Evolutionary conservation across 2,329 filamentous ascomycete species (phyloP).

Genomic region (Fusarium sp.): DNA sequence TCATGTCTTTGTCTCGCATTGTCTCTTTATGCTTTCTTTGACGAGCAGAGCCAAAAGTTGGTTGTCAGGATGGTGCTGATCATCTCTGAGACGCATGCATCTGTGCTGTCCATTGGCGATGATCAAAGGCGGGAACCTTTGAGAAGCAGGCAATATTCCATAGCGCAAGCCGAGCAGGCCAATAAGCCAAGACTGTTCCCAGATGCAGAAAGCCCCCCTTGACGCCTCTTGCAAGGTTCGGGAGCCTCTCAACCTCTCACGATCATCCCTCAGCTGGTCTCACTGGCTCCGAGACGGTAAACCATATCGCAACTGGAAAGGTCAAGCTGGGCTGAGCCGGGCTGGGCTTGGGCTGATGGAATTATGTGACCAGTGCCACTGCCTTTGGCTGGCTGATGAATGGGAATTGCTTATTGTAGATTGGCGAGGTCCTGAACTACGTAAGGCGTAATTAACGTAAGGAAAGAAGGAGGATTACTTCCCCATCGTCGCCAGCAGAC

Average conservation of each 20-base stretch:
- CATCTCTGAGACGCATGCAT: conserved; percentile 15
- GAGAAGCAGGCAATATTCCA: conserved; percentile 20
- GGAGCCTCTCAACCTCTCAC: conserved; percentile 34
- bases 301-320: conserved; percentile 30
- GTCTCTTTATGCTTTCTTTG: conserved; percentile 1
- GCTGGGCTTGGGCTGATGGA: conserved; percentile 3
- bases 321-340: conserved; percentile 24
- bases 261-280: conserved; percentile 28
- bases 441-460: conserved; percentile 34
- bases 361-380: too few species aligned
- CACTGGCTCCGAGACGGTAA: conserved; percentile 23
- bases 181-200: conserved; percentile 23
- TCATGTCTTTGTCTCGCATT: conserved; percentile 17
- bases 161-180: conserved; percentile 30
- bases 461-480: conserved; percentile 27
- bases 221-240: conserved; percentile 34
- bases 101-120: conserved; percentile 23
- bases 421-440: conserved; percentile 35
- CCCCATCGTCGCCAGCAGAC: conserved; percentile 32
- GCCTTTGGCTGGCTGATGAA: background rate
- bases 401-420: conserved; percentile 25
- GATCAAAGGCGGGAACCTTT: conserved; percentile 29
- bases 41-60: background rate
- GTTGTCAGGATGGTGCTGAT: conserved; percentile 2
- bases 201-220: conserved; percentile 11